A percentile compares a stretch with the other conserved stretches of the same genome.
phyloP scores from a whole-genome alignment of 257 asterid genomes.

The Solanum dulcamara region DNA sequence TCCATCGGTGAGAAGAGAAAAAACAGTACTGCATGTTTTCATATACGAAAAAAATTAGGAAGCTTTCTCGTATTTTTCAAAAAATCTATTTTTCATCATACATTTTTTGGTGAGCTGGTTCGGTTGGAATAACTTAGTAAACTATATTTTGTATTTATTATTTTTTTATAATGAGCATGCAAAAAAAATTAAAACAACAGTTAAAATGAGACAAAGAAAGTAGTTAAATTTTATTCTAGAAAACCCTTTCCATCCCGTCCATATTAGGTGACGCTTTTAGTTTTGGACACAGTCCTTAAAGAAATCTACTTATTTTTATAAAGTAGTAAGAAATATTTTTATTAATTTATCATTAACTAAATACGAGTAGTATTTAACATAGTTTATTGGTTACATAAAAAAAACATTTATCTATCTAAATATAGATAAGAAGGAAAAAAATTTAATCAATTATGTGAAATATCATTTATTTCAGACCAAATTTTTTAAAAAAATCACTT shows the following conservation, averaged over 20 bases:
- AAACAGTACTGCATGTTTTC: too few species aligned
- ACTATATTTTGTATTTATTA: not conserved
- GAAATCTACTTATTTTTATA: not conserved
- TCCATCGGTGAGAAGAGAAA: too few species aligned
- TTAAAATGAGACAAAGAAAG: not conserved
- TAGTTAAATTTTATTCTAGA: too few species aligned
- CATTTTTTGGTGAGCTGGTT: too few species aligned
- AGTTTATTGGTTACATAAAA: not conserved
- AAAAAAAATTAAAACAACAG: not conserved
- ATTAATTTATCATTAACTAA: not conserved
- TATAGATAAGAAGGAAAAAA: not conserved
- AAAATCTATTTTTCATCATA: too few species aligned
- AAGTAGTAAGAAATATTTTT: not conserved
- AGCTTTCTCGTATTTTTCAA: too few species aligned
- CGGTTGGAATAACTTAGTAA: not conserved
- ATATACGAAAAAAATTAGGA: too few species aligned
- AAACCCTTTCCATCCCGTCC: too few species aligned
- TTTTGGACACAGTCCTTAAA: not conserved
- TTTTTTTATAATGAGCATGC: not conserved
- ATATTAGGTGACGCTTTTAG: not conserved
- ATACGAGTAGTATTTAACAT: not conserved
- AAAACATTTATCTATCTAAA: too few species aligned
- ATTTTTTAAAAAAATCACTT: too few species aligned
- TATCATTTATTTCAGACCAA: too few species aligned
- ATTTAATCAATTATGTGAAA: too few species aligned